Percentiles rank a stretch among this genome's conserved stretches.
These are phyloP conservation scores for Pascua guehoae DNA, from an alignment of 1,284 basidiomycete genomes.

Conservation along the genomic window DNA sequence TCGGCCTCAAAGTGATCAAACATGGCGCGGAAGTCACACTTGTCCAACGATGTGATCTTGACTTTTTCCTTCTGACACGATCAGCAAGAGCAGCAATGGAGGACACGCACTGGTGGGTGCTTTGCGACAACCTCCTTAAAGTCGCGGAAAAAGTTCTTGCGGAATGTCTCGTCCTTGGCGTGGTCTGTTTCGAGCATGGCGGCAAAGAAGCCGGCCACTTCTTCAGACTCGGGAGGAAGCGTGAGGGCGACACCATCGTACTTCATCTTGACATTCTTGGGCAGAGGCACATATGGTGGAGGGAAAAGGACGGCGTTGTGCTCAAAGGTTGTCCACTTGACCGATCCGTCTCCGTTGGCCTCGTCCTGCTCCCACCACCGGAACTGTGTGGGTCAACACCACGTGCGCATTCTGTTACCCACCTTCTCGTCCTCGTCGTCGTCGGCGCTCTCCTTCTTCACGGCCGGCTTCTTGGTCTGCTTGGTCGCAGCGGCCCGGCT, in stretches of 20 bases:
- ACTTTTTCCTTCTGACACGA: conserved; percentile 55
- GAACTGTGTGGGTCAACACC: conserved; percentile 46
- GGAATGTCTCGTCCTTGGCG: conserved; percentile 81
- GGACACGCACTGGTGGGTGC: conserved; percentile 71
- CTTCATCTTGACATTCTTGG: conserved; percentile 84
- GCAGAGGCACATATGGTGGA: conserved; percentile 84
- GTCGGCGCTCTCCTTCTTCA: conserved; percentile 52
- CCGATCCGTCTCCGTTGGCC: conserved; percentile 53
- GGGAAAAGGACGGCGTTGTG: conserved; percentile 96
- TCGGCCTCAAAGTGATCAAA: conserved; percentile 88
- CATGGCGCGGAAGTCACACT: conserved; percentile 94
- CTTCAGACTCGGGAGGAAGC: conserved; percentile 82
- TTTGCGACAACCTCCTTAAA: conserved; percentile 74
- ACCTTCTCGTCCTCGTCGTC: conserved; percentile 39
- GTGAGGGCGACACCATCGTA: conserved; percentile 82
- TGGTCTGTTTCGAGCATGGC: conserved; percentile 93
- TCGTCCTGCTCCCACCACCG: conserved; percentile 75
- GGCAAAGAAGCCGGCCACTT: conserved; percentile 95
- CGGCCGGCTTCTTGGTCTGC: conserved; percentile 49
- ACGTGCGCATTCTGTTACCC: conserved; percentile 3
- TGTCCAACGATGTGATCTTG: conserved; percentile 71
- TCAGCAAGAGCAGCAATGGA: background rate
- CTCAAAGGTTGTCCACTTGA: conserved; percentile 89
- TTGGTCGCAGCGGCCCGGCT: conserved; percentile 51
- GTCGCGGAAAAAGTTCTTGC: conserved; percentile 94